Evolutionary conservation across 179 eudicot genomes (phyloP).

Genomic region (Beta corolliflora): DNA sequence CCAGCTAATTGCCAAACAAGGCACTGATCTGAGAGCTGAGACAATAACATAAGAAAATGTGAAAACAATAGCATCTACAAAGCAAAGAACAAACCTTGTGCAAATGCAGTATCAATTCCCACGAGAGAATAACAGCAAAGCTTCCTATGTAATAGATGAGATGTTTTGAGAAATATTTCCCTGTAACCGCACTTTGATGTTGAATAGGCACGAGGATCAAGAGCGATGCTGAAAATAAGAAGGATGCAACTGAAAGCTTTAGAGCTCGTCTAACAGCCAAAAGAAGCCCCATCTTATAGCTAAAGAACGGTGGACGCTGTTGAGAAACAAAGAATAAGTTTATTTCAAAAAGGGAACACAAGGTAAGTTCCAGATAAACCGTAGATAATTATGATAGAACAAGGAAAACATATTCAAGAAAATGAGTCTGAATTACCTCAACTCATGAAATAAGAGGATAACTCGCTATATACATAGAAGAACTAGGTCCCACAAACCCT

Average conservation of each 20-base stretch:
- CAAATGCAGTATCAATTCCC: conserved; percentile 83
- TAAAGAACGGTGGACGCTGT: conserved; percentile 95
- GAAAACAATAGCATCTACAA: not conserved
- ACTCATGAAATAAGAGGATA: not conserved
- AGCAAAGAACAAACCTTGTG: conserved; percentile 62
- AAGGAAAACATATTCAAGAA: not conserved
- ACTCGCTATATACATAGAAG: not conserved
- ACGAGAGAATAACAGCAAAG: conserved; percentile 63
- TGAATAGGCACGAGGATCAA: conserved; percentile 38
- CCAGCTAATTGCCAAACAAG: no score
- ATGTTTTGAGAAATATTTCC: conserved; percentile 48
- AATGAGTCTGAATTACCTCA: not conserved
- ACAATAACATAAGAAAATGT: not conserved
- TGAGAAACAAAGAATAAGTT: conserved; percentile 15
- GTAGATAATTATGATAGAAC: not conserved
- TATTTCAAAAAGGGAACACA: not conserved
- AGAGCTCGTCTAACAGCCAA: conserved; percentile 55
- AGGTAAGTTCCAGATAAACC: not conserved
- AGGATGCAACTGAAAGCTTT: conserved; percentile 56
- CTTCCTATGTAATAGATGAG: conserved; percentile 47
- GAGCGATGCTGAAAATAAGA: conserved; percentile 49
- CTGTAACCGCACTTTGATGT: conserved; percentile 33
- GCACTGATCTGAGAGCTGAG: not conserved
- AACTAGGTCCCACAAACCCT: not conserved
- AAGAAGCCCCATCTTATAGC: conserved; percentile 90